phyloP scores from a whole-genome alignment of 768 basidiomycete genomes.

The Hysterangium stoloniferum region DNA sequence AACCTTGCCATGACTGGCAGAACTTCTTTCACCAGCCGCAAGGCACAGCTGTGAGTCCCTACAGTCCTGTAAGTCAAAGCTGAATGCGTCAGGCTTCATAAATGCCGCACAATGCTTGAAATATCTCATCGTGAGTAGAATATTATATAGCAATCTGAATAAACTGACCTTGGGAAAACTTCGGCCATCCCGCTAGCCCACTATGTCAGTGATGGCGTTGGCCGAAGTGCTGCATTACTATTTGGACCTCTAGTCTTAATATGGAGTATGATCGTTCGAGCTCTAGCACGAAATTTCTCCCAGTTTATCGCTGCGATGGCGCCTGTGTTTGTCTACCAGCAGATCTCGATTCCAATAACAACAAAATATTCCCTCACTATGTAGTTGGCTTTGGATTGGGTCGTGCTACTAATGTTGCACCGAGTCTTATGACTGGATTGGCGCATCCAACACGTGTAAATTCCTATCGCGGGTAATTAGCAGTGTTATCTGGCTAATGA shows the following conservation, averaged over 20 bases:
- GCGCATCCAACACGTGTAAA: slow-evolving; percentile 64
- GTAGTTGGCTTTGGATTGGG: slow-evolving; percentile 58
- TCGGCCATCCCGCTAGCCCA: slow-evolving; percentile 59
- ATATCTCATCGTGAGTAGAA: slow-evolving; percentile 35
- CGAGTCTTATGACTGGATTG: slow-evolving; percentile 56
- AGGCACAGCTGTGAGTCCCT: slow-evolving; percentile 33
- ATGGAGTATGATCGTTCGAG: slow-evolving; percentile 51
- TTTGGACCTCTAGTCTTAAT: slow-evolving; percentile 58
- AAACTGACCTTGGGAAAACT: not conserved
- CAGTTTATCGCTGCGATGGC: slow-evolving; percentile 53
- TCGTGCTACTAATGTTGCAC: slow-evolving; percentile 55
- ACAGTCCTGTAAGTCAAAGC: not conserved
- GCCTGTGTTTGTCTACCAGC: slow-evolving; percentile 22
- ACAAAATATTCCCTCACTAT: not conserved
- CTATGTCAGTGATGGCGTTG: slow-evolving; percentile 49
- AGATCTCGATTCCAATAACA: not conserved
- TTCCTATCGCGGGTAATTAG: slow-evolving; percentile 1
- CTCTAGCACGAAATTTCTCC: slow-evolving; percentile 35
- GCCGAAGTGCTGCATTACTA: slow-evolving; percentile 53
- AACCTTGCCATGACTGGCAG: slow-evolving; percentile 61
- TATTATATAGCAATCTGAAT: not conserved
- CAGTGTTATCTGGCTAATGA: not conserved
- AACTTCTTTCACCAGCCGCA: slow-evolving; percentile 44
- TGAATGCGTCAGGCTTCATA: slow-evolving; percentile 40
- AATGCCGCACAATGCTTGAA: slow-evolving; percentile 60